Evolutionary conservation across 192 early-diverging fungal genomes (phyloP), one percentile per base, ranked within the genome.

Genomic region (Linderina pennispora): DNA sequence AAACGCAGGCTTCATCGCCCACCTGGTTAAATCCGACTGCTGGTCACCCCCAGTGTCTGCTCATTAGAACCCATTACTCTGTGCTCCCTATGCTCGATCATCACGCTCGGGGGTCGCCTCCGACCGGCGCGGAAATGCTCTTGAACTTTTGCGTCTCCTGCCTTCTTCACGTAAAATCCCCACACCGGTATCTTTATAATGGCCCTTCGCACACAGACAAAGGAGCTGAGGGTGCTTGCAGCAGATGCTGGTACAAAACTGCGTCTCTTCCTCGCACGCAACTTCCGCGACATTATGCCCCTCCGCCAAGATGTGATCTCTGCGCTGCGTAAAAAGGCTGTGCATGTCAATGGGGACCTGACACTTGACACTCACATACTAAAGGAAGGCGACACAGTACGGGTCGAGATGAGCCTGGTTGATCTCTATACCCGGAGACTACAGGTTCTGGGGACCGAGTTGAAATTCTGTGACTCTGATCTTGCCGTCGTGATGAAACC

Each of bases 401-500:
- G 50, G 19, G 55, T 85, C 0, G 45, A 62, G 25, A 66, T 74
- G n/a, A 64, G 79, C 15, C 40, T 45, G 9, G 17, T 47, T 1
- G 56, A 69, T 16, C 71, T 68, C 25, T 65, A 80, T 20, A 38
- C 53, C 18, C 48, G 69, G 3, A 48, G 69, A 0, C 54, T 80
- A 34, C 68, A 63, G 8, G 58, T 40, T 5, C 45, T 82, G 11
- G 68, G 72, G 14, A 46, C 81, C 3, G 53, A 63, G 22, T 39
- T 85, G 17, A 50, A 45, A 0, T 76, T 81, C 40, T 47, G 74
- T 25, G 83, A 85, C 33, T 46, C 69, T 0, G 64, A 78, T 13
- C 36, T 85, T 7, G 75, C 59, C 5, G 63, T 85, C 8, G 46
- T 80, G 15, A 53, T 75, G 36, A 83, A 85, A 43, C 68, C 78